These are phyloP conservation scores for Hysterium pulicare DNA, from an alignment of 2,329 filamentous ascomycete genomes.

Conservation along the genomic window DNA sequence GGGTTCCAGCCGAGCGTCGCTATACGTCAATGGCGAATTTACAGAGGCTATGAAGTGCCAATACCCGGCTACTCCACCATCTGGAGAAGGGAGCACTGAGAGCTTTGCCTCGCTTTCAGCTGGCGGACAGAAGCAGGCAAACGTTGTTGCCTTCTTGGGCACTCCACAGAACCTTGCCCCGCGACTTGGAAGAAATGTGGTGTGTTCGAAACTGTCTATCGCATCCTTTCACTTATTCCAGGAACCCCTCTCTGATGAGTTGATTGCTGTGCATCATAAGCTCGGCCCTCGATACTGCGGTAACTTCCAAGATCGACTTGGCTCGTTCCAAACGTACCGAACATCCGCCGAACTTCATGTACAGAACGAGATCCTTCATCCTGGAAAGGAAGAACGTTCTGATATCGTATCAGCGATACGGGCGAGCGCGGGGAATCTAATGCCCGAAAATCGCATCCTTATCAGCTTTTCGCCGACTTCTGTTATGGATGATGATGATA, in stretches of 20 bases:
- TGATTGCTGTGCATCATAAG: slow-evolving; percentile 84
- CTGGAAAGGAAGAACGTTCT: slow-evolving; percentile 84
- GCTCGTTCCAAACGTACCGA: slow-evolving; percentile 93
- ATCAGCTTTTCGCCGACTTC: slow-evolving; percentile 79
- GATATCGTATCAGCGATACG: slow-evolving; percentile 89
- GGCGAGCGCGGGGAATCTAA: slow-evolving; percentile 74
- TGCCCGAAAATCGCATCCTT: slow-evolving; percentile 77
- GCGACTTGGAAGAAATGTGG: slow-evolving; percentile 67
- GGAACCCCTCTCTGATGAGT: slow-evolving; percentile 83
- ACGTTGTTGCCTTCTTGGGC: slow-evolving; percentile 88
- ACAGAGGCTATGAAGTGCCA: slow-evolving; percentile 86
- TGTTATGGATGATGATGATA: slow-evolving; percentile 76
- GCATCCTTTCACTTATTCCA: slow-evolving; percentile 87
- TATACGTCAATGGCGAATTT: slow-evolving; percentile 93
- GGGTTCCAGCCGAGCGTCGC: slow-evolving; percentile 72
- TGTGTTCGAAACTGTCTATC: slow-evolving; percentile 81
- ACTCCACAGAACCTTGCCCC: slow-evolving; percentile 85
- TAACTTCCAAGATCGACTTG: slow-evolving; percentile 94
- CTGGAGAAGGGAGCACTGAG: slow-evolving; percentile 60
- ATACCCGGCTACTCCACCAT: slow-evolving; percentile 74
- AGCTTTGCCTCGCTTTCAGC: slow-evolving; percentile 68
- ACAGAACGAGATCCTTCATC: slow-evolving; percentile 85
- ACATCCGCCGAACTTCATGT: slow-evolving; percentile 88
- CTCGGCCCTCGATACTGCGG: slow-evolving; percentile 89
- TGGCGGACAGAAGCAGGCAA: slow-evolving; percentile 53